Evolutionary conservation across 805 yeast species (phyloP).

Genomic region (Candida yuanshanica): DNA sequence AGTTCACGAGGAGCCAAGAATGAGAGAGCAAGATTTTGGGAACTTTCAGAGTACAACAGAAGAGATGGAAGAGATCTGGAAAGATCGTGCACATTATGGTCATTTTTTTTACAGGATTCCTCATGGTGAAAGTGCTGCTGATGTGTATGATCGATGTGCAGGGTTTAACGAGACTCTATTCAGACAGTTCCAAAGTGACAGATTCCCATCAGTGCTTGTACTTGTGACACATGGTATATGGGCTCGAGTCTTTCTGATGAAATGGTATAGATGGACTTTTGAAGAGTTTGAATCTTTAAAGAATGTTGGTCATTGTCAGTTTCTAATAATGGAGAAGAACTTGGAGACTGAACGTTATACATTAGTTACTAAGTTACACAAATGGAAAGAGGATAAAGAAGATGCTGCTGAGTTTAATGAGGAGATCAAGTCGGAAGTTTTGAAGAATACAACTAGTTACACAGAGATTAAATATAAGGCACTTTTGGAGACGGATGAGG

Average conservation of each 20-base stretch:
- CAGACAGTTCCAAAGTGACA: conserved; percentile 64
- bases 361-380: conserved; percentile 55
- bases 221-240: conserved; percentile 92
- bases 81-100: conserved; percentile 82
- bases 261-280: conserved; percentile 92
- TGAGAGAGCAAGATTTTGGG: conserved; percentile 94
- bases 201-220: conserved; percentile 76
- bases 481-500: conserved; percentile 13
- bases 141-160: conserved; percentile 86
- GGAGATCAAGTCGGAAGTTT: conserved; percentile 19
- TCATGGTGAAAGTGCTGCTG: conserved; percentile 94
- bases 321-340: conserved; percentile 68
- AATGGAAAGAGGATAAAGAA: conserved; percentile 55
- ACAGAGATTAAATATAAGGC: conserved; percentile 13
- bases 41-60: conserved; percentile 76
- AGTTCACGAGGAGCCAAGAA: conserved; percentile 80
- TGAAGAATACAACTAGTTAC: conserved; percentile 21
- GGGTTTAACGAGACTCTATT: conserved; percentile 84
- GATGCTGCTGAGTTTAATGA: conserved; percentile 8
- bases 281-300: conserved; percentile 81
- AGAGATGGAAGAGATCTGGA: conserved; percentile 78
- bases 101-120: conserved; percentile 87
- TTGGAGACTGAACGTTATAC: conserved; percentile 43
- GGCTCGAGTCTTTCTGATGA: conserved; percentile 89
- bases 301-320: conserved; percentile 81